Conservation (phyloP, 2,329 filamentous ascomycete species). For the Xylaria sp. region DNA sequence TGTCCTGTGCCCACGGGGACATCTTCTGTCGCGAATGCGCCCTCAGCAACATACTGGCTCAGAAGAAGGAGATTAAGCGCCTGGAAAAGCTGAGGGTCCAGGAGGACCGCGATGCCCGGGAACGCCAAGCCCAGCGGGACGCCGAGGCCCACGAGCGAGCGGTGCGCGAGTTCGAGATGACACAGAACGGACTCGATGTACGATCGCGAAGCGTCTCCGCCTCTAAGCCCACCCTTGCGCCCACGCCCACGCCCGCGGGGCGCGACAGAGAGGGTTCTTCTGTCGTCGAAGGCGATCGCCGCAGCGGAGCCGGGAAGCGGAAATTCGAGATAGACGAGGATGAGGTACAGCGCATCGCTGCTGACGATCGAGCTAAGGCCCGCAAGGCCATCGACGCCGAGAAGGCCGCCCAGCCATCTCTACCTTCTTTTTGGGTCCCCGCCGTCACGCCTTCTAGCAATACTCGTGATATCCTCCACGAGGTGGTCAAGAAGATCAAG, state of each 20-base stretch:
- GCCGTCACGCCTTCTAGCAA: constrained; percentile 78
- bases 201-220: constrained; percentile 34
- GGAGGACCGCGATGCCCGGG: constrained; percentile 72
- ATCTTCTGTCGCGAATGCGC: constrained; percentile 97
- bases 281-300: constrained; percentile 4
- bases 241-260: constrained; percentile 44
- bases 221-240: constrained; percentile 46
- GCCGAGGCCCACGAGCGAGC: constrained; percentile 77
- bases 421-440: constrained; percentile 94
- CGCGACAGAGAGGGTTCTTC: constrained; percentile 37
- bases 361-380: constrained; percentile 75
- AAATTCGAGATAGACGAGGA: constrained; percentile 85
- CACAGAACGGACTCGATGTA: constrained; percentile 76
- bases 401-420: constrained; percentile 72
- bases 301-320: constrained; percentile 67
- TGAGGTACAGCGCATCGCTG: constrained; percentile 75
- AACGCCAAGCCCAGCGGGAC: constrained; percentile 70
- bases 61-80: constrained; percentile 91
- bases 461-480: constrained; percentile 65
- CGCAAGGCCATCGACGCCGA: constrained; percentile 77
- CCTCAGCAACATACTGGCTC: constrained; percentile 86
- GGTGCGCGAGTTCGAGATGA: constrained; percentile 83
- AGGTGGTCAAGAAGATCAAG: constrained; percentile 71
- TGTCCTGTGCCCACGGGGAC: constrained; percentile 85
- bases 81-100: constrained; percentile 72